A percentile compares a stretch with the other conserved stretches of the same genome.
phyloP scores from a whole-genome alignment of 2,329 filamentous ascomycete genomes.

The Ceratocystis colombiana region DNA sequence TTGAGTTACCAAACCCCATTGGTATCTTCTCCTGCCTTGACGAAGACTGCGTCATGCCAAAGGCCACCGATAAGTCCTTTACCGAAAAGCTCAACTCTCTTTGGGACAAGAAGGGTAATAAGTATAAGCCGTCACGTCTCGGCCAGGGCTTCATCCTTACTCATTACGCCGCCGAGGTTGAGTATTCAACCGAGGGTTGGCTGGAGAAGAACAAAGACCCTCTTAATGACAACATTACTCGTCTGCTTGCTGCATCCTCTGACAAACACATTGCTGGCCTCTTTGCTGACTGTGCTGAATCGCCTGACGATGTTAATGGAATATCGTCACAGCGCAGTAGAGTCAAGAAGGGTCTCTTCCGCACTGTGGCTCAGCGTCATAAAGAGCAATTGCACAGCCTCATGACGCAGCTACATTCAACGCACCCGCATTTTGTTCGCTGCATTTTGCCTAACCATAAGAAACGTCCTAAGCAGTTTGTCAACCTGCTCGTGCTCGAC shows the following conservation, averaged over 20 bases:
- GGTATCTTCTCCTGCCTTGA: constrained; percentile 98
- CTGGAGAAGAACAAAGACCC: constrained; percentile 99
- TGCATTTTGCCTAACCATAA: constrained; percentile 98
- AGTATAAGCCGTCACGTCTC: constrained; percentile 80
- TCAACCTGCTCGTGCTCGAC: constrained; percentile 83
- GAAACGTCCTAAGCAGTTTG: constrained; percentile 88
- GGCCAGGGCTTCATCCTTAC: constrained; percentile 91
- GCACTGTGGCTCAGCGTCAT: constrained; percentile 90
- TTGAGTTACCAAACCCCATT: constrained; percentile 91
- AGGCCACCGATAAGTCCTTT: constrained; percentile 92
- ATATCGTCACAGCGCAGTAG: constrained; percentile 52
- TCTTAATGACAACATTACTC: constrained; percentile 90
- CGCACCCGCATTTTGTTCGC: constrained; percentile 94
- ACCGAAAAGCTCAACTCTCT: constrained; percentile 94
- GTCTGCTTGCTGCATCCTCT: constrained; percentile 69
- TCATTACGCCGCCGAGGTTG: constrained; percentile 94
- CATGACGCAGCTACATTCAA: constrained; percentile 89
- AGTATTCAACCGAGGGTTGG: constrained; percentile 92
- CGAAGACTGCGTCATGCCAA: constrained; percentile 97
- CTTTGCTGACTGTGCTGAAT: constrained; percentile 78
- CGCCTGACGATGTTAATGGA: constrained; percentile 60
- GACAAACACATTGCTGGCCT: constrained; percentile 75
- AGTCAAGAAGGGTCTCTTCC: constrained; percentile 94
- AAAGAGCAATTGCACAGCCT: constrained; percentile 97
- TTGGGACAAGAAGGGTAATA: constrained; percentile 92